Conservation (phyloP, 2,329 filamentous ascomycete genomes). For the Fusarium verticillioides region DNA sequence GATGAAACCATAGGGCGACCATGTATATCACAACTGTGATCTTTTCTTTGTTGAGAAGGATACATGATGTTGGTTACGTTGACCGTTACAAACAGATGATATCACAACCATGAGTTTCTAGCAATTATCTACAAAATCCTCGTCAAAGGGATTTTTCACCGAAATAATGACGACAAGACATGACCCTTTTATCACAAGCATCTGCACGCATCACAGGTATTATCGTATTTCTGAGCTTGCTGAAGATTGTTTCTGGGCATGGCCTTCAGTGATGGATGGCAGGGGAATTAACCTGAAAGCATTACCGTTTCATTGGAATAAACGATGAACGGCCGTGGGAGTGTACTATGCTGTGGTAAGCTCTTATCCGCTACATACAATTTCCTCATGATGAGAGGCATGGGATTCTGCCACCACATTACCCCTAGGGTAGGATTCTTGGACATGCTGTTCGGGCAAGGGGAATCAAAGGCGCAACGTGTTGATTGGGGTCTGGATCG, state of each 20-base stretch:
- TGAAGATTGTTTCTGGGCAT: background rate
- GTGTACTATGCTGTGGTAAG: background rate
- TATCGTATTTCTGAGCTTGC: background rate
- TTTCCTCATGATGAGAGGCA: background rate
- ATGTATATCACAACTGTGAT: slow-evolving; percentile 5
- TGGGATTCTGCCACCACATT: background rate
- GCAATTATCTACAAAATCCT: background rate
- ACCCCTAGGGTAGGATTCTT: background rate
- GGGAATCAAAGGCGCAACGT: background rate
- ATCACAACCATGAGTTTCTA: background rate
- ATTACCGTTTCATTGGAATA: background rate
- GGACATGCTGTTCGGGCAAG: background rate
- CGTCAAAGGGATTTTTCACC: background rate
- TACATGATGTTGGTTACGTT: background rate
- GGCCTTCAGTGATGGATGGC: background rate
- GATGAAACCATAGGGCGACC: background rate
- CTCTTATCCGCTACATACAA: background rate
- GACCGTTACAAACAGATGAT: background rate
- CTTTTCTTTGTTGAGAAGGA: slow-evolving; percentile 2
- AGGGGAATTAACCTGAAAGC: background rate
- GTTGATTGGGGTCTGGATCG: background rate
- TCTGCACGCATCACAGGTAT: background rate
- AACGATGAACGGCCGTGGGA: background rate
- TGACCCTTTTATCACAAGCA: background rate
- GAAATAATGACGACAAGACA: background rate